These are phyloP conservation scores for Saccharomyces hybrid DNA, from an alignment of 1,139 yeast species.

Conservation along the genomic window DNA sequence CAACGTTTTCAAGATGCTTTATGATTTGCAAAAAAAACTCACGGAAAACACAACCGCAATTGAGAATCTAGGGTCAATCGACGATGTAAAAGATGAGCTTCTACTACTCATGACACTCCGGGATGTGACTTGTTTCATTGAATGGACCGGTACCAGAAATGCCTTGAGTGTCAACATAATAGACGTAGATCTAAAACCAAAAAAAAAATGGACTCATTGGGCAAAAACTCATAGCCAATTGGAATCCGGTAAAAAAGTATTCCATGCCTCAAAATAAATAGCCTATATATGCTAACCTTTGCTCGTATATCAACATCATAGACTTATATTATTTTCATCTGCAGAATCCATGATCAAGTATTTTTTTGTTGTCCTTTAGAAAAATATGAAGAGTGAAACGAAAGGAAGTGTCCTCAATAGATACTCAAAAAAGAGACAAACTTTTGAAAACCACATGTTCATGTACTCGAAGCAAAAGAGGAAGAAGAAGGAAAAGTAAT, in stretches of 20 bases:
- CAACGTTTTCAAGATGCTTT: conserved; percentile 18
- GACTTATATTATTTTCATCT: background rate
- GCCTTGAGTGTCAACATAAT: conserved; percentile 15
- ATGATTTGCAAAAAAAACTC: conserved; percentile 14
- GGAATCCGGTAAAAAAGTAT: background rate
- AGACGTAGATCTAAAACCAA: conserved; percentile 29
- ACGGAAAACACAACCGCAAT: conserved; percentile 1
- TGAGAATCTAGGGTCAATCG: conserved; percentile 1
- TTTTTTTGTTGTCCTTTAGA: background rate
- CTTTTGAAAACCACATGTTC: background rate
- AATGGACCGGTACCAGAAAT: conserved; percentile 14
- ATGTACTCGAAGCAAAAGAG: background rate
- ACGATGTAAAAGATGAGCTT: conserved; percentile 10
- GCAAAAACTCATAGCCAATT: conserved; percentile 9
- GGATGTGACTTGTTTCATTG: conserved; percentile 29
- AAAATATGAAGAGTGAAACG: background rate
- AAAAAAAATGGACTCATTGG: conserved; percentile 24
- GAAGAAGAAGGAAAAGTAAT: background rate
- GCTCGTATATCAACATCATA: too few relatives aligned
- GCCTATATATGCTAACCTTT: background rate
- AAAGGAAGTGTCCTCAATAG: background rate
- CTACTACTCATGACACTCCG: conserved; percentile 26
- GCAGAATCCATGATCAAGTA: background rate
- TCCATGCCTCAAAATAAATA: background rate
- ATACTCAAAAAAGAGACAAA: background rate